Percentiles rank a stretch among this genome's conserved stretches.
phyloP scores from a whole-genome alignment of 352 stramenopile species.

The Phytopythium aichiense region DNA sequence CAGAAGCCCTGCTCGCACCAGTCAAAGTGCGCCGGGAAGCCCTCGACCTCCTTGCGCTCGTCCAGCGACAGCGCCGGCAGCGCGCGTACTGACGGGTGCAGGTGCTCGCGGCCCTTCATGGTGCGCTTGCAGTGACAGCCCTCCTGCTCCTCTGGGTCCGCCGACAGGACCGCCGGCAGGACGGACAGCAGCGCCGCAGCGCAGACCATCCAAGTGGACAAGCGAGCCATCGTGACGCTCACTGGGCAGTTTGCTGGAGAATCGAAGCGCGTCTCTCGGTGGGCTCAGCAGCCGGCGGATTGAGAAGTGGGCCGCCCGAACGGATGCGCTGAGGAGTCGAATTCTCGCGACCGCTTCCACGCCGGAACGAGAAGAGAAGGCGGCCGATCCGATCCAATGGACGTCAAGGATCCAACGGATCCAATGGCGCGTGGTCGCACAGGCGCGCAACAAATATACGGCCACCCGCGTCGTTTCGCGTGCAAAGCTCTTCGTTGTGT shows the following conservation, averaged over 20 bases:
- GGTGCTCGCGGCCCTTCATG: slow-evolving; percentile 69
- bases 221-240: slow-evolving; percentile 1
- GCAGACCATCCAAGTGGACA: background rate
- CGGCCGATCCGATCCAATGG: background rate
- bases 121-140: slow-evolving; percentile 59
- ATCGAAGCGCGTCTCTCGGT: background rate
- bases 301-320: background rate
- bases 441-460: slow-evolving; percentile 2
- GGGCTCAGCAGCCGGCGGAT: background rate
- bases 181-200: slow-evolving; percentile 9
- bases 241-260: background rate
- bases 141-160: slow-evolving; percentile 7
- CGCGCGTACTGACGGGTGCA: slow-evolving; percentile 47
- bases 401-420: background rate
- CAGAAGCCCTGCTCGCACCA: slow-evolving; percentile 87
- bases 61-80: slow-evolving; percentile 38
- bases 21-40: slow-evolving; percentile 75
- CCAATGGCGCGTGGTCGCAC: background rate
- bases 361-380: background rate
- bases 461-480: slow-evolving; percentile 5
- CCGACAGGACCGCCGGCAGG: slow-evolving; percentile 11
- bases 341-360: background rate
- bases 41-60: slow-evolving; percentile 28
- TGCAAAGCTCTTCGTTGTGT: background rate
- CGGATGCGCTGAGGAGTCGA: background rate